These are phyloP conservation scores for Trichoderma polysporum DNA, from an alignment of 2,329 filamentous ascomycete genomes.

Conservation along the genomic window DNA sequence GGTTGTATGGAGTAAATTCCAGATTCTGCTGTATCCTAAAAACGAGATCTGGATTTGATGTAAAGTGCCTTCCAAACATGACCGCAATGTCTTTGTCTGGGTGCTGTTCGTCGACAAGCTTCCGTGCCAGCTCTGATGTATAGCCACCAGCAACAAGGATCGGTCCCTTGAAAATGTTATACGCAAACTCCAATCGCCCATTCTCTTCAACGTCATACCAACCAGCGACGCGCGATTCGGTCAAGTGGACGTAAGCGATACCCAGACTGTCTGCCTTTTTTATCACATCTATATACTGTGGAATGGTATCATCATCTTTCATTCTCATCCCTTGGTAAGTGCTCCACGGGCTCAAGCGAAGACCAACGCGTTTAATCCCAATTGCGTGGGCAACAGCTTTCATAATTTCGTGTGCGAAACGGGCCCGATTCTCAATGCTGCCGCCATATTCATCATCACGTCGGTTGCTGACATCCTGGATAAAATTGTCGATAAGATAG, in stretches of 20 bases:
- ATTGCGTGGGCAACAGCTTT: slow-evolving; percentile 50
- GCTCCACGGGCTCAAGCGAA: slow-evolving; percentile 61
- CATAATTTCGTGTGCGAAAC: slow-evolving; percentile 69
- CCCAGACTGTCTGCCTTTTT: slow-evolving; percentile 35
- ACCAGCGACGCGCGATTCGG: slow-evolving; percentile 56
- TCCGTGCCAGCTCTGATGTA: slow-evolving; percentile 26
- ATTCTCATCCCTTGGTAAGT: slow-evolving; percentile 64
- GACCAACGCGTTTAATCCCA: slow-evolving; percentile 48
- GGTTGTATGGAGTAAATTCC: background rate
- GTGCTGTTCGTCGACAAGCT: slow-evolving; percentile 28
- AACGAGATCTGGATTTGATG: slow-evolving; percentile 24
- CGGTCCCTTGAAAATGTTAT: slow-evolving; percentile 33
- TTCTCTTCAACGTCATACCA: slow-evolving; percentile 38
- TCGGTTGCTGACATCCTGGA: slow-evolving; percentile 66
- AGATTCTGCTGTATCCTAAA: slow-evolving; percentile 20
- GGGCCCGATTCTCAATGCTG: slow-evolving; percentile 71
- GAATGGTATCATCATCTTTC: slow-evolving; percentile 50
- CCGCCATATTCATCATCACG: slow-evolving; percentile 68
- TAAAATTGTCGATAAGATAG: slow-evolving; percentile 69
- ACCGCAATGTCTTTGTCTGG: slow-evolving; percentile 32
- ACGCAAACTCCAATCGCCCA: slow-evolving; percentile 36
- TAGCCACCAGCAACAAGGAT: slow-evolving; percentile 36
- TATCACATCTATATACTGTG: slow-evolving; percentile 62
- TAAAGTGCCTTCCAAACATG: slow-evolving; percentile 29
- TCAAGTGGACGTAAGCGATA: slow-evolving; percentile 60